Conservation (phyloP, 768 basidiomycete genomes). For the Suillus cothurnatus region DNA sequence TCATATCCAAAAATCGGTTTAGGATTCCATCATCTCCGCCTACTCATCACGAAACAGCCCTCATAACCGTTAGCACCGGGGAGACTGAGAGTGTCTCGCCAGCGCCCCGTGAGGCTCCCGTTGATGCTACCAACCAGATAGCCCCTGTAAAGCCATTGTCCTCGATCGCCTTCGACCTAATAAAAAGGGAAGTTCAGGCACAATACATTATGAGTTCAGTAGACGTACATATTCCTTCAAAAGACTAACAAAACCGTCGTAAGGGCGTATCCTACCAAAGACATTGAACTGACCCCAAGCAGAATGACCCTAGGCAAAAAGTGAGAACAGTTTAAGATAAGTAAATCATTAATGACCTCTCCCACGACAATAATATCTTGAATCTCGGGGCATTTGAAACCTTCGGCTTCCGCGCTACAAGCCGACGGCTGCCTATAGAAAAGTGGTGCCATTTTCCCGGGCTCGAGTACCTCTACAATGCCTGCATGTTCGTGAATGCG, state of each 20-base stretch:
- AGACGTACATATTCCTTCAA: constrained; percentile 81
- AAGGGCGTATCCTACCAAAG: constrained; percentile 75
- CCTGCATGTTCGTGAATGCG: constrained; percentile 49
- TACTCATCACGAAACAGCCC: constrained; percentile 79
- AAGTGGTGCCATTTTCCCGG: constrained; percentile 33
- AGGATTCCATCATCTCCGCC: constrained; percentile 46
- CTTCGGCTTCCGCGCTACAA: constrained; percentile 20
- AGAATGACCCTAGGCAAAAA: constrained; percentile 72
- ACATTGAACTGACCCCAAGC: constrained; percentile 89
- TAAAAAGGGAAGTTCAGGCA: constrained; percentile 8
- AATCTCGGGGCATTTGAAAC: constrained; percentile 31
- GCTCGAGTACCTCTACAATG: constrained; percentile 51
- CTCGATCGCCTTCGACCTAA: constrained; percentile 71
- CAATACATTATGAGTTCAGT: constrained; percentile 3
- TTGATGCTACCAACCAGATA: constrained; percentile 72
- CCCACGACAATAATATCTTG: constrained; percentile 71
- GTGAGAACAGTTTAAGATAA: constrained; percentile 11
- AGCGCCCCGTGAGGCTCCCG: constrained; percentile 79
- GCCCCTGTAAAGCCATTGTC: constrained; percentile 85
- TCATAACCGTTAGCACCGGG: constrained; percentile 72
- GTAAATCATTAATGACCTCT: constrained; percentile 48
- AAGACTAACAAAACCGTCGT: constrained; percentile 79
- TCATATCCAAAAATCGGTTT: background rate
- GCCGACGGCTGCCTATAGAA: constrained; percentile 30
- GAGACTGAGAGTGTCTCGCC: constrained; percentile 82